Evolutionary conservation across 1,139 yeast species (phyloP), one percentile per base, ranked within the genome.

Genomic region (Trichomonascaceae sp.): DNA sequence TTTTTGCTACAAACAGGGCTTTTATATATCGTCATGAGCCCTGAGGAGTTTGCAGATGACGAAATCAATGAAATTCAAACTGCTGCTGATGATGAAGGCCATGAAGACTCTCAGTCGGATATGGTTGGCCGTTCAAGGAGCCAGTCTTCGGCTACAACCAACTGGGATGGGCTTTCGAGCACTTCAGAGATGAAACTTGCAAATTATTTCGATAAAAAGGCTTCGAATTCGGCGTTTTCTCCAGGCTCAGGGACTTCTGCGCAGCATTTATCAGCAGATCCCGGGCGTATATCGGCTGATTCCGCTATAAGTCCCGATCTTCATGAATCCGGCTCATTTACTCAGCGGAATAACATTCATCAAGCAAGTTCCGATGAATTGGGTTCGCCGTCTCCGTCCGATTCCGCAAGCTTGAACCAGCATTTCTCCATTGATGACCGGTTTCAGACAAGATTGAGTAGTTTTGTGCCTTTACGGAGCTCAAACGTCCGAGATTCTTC

Each of bases 381-480:
- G 17, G 17, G 15, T 8, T 36, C 41, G n/a, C 17, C 41, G 8
- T 36, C 41, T 4, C 17, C 41, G 17, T 15, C 41, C 41, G 41
- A 36, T 13, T 36, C 41, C 7, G 15, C 41, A 4, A 36, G 41
- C 17, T 36, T 36, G 41, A 36, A 36, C 10, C 45, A 41, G 43
- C 30, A 43, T 43, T 49, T 30, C 41, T 46, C 51, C 7, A 57
- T 65, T 18, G 69, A 66, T 49, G 60, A 61, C 18, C 54, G 69
- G 36, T 64, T 66, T 51, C 66, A 61, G 38, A 65, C 69, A 1
- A 52, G 68, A n/a, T 55, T 66, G 49, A 63, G 63, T 49, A 59
- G 65, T 1, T 51, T 61, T 18, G 49, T 13, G 17, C 41, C 41
- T 8, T 7, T 36, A 36, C 41, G 41, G 13, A 6, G 17, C 8